Evolutionary conservation across 352 stramenopile genomes (phyloP).

Genomic region (Globisporangium solare): DNA sequence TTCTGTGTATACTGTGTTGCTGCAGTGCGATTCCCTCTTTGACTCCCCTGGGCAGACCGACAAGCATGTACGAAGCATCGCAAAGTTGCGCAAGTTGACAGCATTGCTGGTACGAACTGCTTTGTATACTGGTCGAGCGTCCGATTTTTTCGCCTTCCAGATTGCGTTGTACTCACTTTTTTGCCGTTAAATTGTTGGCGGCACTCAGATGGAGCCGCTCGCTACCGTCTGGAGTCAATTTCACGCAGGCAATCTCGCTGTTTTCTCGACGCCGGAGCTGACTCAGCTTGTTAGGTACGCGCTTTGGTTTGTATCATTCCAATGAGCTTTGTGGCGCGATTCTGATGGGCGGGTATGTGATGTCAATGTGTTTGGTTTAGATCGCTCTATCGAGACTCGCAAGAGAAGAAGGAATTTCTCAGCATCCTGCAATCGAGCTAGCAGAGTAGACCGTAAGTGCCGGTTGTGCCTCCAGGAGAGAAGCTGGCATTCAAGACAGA

Average conservation of each 20-base stretch:
- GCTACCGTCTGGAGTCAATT: constrained; percentile 58
- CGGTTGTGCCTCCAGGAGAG: neutral
- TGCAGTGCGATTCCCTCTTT: constrained; percentile 46
- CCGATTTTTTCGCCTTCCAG: too few relatives aligned
- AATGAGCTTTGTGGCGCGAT: neutral
- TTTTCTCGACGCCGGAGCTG: constrained; percentile 42
- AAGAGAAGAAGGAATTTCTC: constrained; percentile 45
- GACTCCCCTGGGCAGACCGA: constrained; percentile 39
- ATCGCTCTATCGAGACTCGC: constrained; percentile 59
- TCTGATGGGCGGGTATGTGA: neutral
- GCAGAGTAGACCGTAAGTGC: neutral
- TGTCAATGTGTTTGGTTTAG: constrained; percentile 13
- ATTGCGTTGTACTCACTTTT: neutral
- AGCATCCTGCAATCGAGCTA: constrained; percentile 16
- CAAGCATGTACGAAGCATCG: constrained; percentile 43
- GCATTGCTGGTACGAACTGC: constrained; percentile 37
- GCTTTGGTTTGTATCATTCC: neutral
- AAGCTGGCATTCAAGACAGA: neutral
- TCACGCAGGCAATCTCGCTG: constrained; percentile 29
- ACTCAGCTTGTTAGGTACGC: constrained; percentile 42
- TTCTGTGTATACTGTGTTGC: constrained; percentile 4
- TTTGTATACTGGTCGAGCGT: neutral
- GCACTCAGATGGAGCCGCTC: constrained; percentile 47
- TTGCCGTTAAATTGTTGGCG: constrained; percentile 4
- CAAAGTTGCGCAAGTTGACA: constrained; percentile 44